Evolutionary conservation across 495 filamentous ascomycete species (phyloP), one percentile per base, ranked within the genome.

Genomic region (Bacidia gigantensis): DNA sequence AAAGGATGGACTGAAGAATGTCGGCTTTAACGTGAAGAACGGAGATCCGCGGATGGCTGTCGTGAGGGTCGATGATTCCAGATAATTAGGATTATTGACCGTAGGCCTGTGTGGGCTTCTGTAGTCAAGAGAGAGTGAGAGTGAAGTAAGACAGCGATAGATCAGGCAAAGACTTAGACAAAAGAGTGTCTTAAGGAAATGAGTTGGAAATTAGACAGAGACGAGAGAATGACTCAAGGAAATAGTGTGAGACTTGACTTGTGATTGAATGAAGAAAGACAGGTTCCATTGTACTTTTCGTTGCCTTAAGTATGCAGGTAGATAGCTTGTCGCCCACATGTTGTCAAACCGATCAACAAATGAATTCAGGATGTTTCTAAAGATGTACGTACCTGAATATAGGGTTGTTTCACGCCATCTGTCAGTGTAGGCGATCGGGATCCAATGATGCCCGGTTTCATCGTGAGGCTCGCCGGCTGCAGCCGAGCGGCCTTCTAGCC

Each of bases 131-230:
- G 29, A 35, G 29, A 35, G 29, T 14, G 29, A 14, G 14, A 35
- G 29, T 35, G 29, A 35, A 35, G 29, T 3, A 44, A 42, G 23
- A 46, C 54, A 51, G 54, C 23, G 26, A 29, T 50, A 11, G 51
- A 41, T 1, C 10, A 35, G 29, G 14, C 29, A 14, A 35, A 20
- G 26, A 46, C 23, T 17, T 50, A 24, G 22, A 14, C 18, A 52
- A 64, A 62, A 26, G 57, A 62, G 26, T 58, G 55, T 58, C 39
- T 48, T 42, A 60, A 62, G 50, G 60, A 62, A 62, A 64, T 51
- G 44, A 35, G 49, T 46, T 23, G 26, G 18, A 40, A 48, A 22
- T 45, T 46, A 41, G 25, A 56, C 55, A 58, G 26, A 50, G 20
- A 43, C 53, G 29, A 60, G 45, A 58, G 39, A 55, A 52, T 48